A percentile compares a stretch with the other conserved stretches of the same genome.
phyloP scores from a whole-genome alignment of 1,284 basidiomycete species.

The Trametes versicolor region DNA sequence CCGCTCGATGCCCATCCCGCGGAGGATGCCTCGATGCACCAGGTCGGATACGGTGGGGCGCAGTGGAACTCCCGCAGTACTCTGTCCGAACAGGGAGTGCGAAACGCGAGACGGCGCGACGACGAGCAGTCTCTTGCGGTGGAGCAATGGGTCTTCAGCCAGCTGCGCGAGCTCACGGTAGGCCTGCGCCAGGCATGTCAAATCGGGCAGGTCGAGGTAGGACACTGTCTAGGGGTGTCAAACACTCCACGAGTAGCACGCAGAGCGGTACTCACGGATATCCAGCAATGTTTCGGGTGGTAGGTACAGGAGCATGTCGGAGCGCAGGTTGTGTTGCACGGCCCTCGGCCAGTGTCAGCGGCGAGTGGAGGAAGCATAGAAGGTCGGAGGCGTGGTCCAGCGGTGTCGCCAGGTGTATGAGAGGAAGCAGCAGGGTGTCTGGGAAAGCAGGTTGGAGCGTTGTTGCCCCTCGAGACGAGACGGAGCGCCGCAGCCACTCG shows the following conservation, averaged over 20 bases:
- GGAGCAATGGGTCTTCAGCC: conserved; percentile 67
- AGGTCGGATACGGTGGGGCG: conserved; percentile 73
- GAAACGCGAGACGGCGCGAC: conserved; percentile 72
- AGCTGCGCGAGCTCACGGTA: conserved; percentile 57
- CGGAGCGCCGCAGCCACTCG: conserved; percentile 23
- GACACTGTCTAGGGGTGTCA: conserved; percentile 56
- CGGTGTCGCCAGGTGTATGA: neutral
- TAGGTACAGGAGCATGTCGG: conserved; percentile 41
- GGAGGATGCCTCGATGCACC: conserved; percentile 72
- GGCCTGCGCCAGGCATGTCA: conserved; percentile 58
- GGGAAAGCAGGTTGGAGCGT: conserved; percentile 7
- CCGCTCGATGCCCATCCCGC: conserved; percentile 70
- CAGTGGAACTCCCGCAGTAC: conserved; percentile 60
- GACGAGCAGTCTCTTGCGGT: conserved; percentile 65
- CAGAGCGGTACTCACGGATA: conserved; percentile 55
- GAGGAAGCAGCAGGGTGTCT: neutral
- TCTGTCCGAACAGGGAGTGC: conserved; percentile 68
- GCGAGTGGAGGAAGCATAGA: neutral
- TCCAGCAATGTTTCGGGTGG: conserved; percentile 67
- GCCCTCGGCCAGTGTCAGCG: neutral
- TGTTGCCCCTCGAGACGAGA: conserved; percentile 21
- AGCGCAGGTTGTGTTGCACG: neutral
- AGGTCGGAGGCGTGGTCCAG: too few relatives aligned
- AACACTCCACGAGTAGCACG: neutral
- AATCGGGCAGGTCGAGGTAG: conserved; percentile 76